phyloP scores from a whole-genome alignment of 345 rosid genomes.

The Syzygium aqueum region DNA sequence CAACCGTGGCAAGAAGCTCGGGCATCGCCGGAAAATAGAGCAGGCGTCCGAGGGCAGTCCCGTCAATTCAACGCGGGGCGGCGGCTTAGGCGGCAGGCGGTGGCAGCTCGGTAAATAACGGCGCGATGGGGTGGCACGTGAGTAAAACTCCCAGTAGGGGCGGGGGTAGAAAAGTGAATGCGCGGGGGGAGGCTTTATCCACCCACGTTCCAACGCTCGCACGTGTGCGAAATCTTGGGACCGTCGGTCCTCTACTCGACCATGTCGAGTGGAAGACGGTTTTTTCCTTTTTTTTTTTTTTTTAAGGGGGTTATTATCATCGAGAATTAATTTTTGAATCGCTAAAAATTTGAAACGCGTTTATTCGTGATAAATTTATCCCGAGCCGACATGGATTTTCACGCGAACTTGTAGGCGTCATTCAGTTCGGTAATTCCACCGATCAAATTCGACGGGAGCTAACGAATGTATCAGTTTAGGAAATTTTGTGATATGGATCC shows the following conservation, averaged over 20 bases:
- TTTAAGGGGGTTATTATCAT: no score
- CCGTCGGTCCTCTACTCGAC: neutral
- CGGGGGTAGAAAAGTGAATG: neutral
- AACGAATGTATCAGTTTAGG: no score
- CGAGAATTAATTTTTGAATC: no score
- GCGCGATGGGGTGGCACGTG: constrained; percentile 3
- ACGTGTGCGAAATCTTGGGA: neutral
- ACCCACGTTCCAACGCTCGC: neutral
- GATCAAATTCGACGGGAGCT: no score
- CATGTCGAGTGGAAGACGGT: no score
- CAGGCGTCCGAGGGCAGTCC: neutral
- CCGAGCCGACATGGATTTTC: no score
- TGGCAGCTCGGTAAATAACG: constrained; percentile 18
- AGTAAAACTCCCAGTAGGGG: neutral
- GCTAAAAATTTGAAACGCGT: no score
- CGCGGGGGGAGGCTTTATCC: neutral
- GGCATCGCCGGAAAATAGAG: neutral
- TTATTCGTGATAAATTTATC: no score
- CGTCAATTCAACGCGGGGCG: neutral
- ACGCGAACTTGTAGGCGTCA: no score
- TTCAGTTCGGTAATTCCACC: no score
- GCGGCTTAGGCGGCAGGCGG: neutral
- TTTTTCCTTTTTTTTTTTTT: neutral
- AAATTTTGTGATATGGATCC: no score
- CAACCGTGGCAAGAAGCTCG: neutral